Conservation (phyloP, 2,329 filamentous ascomycete genomes). For the Parastagonospora avenae region DNA sequence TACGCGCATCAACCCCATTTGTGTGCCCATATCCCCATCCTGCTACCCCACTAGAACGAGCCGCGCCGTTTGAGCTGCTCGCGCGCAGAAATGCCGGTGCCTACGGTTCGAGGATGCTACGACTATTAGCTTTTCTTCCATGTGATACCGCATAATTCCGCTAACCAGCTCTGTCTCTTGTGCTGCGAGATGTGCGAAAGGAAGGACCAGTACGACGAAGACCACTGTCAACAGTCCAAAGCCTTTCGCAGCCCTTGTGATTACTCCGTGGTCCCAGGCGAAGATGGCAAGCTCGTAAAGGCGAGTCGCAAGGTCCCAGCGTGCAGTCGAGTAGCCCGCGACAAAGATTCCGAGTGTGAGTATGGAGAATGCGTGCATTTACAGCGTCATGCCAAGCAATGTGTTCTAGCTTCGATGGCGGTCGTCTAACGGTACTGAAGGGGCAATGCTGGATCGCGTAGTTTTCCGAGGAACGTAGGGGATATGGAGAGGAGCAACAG, state of each 20-base stretch:
- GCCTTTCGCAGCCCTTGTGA: slow-evolving; percentile 84
- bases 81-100: slow-evolving; percentile 85
- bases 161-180: slow-evolving; percentile 80
- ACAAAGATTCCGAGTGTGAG: slow-evolving; percentile 98
- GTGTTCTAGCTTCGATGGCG: not conserved
- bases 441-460: not conserved
- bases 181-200: slow-evolving; percentile 80
- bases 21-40: slow-evolving; percentile 67
- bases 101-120: slow-evolving; percentile 80
- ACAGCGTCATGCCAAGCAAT: slow-evolving; percentile 40
- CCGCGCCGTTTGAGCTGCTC: slow-evolving; percentile 94
- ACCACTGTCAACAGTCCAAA: slow-evolving; percentile 81
- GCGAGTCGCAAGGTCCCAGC: slow-evolving; percentile 97
- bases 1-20: slow-evolving; percentile 91
- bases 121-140: slow-evolving; percentile 13
- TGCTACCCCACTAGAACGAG: slow-evolving; percentile 73
- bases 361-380: slow-evolving; percentile 97
- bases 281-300: slow-evolving; percentile 97
- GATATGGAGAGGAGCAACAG: slow-evolving; percentile 6
- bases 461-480: not conserved
- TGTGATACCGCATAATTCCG: slow-evolving; percentile 14
- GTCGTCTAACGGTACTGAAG: not conserved
- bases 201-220: slow-evolving; percentile 83
- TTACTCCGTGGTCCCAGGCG: slow-evolving; percentile 97
- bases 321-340: slow-evolving; percentile 98